These are phyloP conservation scores for Aureobasidium sp. DNA, from an alignment of 2,329 filamentous ascomycete genomes.

Conservation along the genomic window DNA sequence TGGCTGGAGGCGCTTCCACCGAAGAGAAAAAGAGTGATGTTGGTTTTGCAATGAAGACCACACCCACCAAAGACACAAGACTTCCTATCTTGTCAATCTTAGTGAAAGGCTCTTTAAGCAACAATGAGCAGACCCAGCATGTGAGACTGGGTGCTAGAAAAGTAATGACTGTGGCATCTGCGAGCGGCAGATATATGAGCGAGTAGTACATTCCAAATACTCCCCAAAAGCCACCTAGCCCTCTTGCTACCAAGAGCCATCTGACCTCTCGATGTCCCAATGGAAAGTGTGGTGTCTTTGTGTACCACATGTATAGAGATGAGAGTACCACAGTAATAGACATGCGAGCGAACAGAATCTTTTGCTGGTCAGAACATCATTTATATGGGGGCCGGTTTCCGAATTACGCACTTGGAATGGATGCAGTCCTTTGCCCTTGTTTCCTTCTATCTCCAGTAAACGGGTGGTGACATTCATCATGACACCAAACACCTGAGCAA, in stretches of 20 bases:
- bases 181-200: conserved; percentile 69
- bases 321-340: conserved; percentile 60
- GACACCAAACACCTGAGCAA: conserved; percentile 72
- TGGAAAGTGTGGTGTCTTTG: conserved; percentile 57
- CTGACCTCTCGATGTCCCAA: conserved; percentile 60
- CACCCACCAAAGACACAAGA: conserved; percentile 65
- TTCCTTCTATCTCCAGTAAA: conserved; percentile 58
- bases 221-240: conserved; percentile 64
- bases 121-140: conserved; percentile 69
- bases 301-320: conserved; percentile 65
- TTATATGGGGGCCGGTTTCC: not conserved
- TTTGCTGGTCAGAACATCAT: conserved; percentile 19
- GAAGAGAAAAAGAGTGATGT: conserved; percentile 42
- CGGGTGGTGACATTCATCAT: conserved; percentile 79
- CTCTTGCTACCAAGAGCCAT: conserved; percentile 58
- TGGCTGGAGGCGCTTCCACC: conserved; percentile 21
- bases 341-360: conserved; percentile 72
- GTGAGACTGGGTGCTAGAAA: conserved; percentile 74
- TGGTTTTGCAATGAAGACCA: conserved; percentile 75
- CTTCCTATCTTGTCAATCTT: conserved; percentile 67
- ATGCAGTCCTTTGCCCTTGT: conserved; percentile 63
- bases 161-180: conserved; percentile 82
- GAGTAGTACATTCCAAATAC: conserved; percentile 70
- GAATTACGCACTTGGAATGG: conserved; percentile 56
- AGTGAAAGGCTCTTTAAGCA: conserved; percentile 71